Evolutionary conservation across 2,329 filamentous ascomycete species (phyloP).

Genomic region (Trichoderma sp.): DNA sequence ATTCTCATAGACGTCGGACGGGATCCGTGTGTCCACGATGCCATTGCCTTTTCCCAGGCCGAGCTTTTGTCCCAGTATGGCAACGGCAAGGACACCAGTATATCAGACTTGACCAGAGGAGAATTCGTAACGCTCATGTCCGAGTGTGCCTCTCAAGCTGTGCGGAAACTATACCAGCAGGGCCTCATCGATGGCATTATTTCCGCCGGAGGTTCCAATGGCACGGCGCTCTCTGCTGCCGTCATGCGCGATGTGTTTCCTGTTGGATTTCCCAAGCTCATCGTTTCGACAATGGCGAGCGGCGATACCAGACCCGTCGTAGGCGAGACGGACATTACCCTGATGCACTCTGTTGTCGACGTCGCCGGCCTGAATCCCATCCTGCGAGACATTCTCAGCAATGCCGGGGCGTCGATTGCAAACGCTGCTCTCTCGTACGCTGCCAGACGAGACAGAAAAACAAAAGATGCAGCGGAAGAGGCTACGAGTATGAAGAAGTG

Average conservation of each 20-base stretch:
- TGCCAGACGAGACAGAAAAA: slow-evolving; percentile 6
- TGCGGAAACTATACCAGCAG: slow-evolving; percentile 39
- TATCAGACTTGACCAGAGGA: slow-evolving; percentile 45
- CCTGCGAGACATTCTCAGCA: slow-evolving; percentile 55
- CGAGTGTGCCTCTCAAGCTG: slow-evolving; percentile 41
- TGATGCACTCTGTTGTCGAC: slow-evolving; percentile 72
- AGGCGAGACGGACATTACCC: slow-evolving; percentile 64
- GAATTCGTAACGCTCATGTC: slow-evolving; percentile 58
- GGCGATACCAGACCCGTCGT: slow-evolving; percentile 64
- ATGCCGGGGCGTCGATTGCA: slow-evolving; percentile 59
- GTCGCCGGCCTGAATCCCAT: slow-evolving; percentile 63
- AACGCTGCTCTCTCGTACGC: slow-evolving; percentile 54
- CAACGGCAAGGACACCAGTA: slow-evolving; percentile 26
- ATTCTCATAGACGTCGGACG: slow-evolving; percentile 47
- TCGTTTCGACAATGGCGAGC: slow-evolving; percentile 67
- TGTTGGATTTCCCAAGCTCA: slow-evolving; percentile 66
- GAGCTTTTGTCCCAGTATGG: slow-evolving; percentile 38
- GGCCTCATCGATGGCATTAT: slow-evolving; percentile 53
- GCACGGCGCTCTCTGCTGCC: slow-evolving; percentile 57
- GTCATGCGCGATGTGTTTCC: slow-evolving; percentile 61
- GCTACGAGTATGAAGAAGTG: slow-evolving; percentile 33
- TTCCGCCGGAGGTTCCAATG: slow-evolving; percentile 60
- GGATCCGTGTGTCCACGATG: slow-evolving; percentile 37
- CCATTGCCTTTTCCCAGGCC: slow-evolving; percentile 47
- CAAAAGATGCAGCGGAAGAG: not conserved